Base-by-base conservation (phyloP, 768 basidiomycete genomes). In the Lactarius sp. region DNA sequence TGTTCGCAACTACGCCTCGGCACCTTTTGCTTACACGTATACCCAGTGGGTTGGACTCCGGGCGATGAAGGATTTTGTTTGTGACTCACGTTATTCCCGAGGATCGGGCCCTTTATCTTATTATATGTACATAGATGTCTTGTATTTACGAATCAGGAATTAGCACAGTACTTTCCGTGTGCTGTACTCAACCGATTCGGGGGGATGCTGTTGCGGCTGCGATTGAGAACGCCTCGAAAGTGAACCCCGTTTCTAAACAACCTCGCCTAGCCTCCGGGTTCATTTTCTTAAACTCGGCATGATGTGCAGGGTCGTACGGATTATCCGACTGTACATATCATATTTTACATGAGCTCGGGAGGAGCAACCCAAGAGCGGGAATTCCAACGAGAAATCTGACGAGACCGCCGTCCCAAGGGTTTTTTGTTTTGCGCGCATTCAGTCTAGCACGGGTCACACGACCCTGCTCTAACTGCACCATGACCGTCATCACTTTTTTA, bases 121-220 rank as follows among this genome's bases (percentile, higher is more conserved):
- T 27, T 27, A 27, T 27, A 27, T 64, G 53, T 59, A 54, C 53
- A 55, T 60, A 31, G 59, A 6, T 59, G 52, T 55, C 9, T 59
- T 39, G 18, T 46, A 14, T 39, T 41, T 18, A 33, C 22, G 34
- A 20, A 50, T 56, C 18, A 33, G 42, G n/a, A 50, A 41, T 52
- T 27, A 10, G 53, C 12, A 14, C 37, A 39, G 22, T 47, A 9
- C 46, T 20, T 18, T 8, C 18, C 18, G 16, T 44, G 18, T 18
- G 18, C 44, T n/a, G 44, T 16, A n/a, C 16, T 47, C 20, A 18
- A 10, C 9, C 6, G 9, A 6, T 47, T 47, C 10, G 9, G 46
- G 9, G 8, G 20, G 46, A 14, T 14, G 18, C 46, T 6, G 0
- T n/a, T 22, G 46, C 18, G 3, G 14, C 41, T 27, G 27, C 27